Conservation (phyloP, 2,329 filamentous ascomycete genomes). For the Trichoderma sp. region DNA sequence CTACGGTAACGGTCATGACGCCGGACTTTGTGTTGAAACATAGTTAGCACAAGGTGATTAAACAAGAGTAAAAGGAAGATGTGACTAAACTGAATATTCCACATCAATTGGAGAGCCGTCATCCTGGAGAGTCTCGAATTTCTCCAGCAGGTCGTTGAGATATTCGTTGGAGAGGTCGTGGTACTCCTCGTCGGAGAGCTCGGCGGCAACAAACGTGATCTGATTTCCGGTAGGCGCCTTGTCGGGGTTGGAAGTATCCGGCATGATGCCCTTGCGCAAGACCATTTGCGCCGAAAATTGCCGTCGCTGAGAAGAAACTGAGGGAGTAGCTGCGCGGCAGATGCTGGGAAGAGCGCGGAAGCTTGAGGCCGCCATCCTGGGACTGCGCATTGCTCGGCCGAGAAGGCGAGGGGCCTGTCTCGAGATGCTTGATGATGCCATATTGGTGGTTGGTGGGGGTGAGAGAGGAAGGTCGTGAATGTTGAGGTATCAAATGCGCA, state of each 20-base stretch:
- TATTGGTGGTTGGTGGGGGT: background rate
- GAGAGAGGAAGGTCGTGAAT: background rate
- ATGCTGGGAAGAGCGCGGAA: constrained; percentile 28
- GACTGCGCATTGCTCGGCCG: constrained; percentile 37
- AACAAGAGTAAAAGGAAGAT: background rate
- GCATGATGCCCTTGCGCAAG: constrained; percentile 55
- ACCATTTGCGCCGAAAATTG: constrained; percentile 37
- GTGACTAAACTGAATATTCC: constrained; percentile 73
- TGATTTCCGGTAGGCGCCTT: constrained; percentile 41
- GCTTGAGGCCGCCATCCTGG: constrained; percentile 31
- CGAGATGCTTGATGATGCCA: constrained; percentile 33
- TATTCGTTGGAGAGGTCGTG: constrained; percentile 76
- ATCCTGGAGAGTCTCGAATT: constrained; percentile 76
- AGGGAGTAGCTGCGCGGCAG: constrained; percentile 5
- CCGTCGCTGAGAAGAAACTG: constrained; percentile 28
- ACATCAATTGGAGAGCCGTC: constrained; percentile 75
- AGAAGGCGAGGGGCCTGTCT: constrained; percentile 44
- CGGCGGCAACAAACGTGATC: constrained; percentile 54
- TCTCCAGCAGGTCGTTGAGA: constrained; percentile 58
- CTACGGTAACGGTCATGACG: constrained; percentile 75
- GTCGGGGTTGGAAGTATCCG: constrained; percentile 59
- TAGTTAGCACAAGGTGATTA: constrained; percentile 2
- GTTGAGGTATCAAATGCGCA: background rate
- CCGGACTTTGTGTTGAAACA: constrained; percentile 63
- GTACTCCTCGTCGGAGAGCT: constrained; percentile 71